A percentile compares a stretch with the other conserved stretches of the same genome.
phyloP scores from a whole-genome alignment of 2,329 filamentous ascomycete species.

The Fusarium sp. region DNA sequence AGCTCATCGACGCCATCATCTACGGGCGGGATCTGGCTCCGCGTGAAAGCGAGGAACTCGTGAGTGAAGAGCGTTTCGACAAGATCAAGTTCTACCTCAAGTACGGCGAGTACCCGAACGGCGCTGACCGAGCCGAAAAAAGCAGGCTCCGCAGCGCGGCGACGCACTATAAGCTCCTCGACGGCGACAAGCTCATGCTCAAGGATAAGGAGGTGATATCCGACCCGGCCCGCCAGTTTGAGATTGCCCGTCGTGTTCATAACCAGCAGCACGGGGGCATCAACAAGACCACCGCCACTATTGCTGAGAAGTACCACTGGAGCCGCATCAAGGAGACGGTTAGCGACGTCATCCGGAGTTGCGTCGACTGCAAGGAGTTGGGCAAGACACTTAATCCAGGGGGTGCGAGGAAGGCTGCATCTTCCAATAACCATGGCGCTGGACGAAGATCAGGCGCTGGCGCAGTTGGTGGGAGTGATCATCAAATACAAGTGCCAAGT shows the following conservation, averaged over 20 bases:
- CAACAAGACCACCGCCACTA: slow-evolving; percentile 96
- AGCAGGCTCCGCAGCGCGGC: slow-evolving; percentile 90
- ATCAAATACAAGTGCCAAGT: slow-evolving; percentile 27
- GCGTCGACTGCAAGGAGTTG: slow-evolving; percentile 84
- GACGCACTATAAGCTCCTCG: slow-evolving; percentile 88
- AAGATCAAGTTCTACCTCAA: slow-evolving; percentile 98
- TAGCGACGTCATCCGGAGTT: slow-evolving; percentile 91
- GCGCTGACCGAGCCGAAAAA: slow-evolving; percentile 94
- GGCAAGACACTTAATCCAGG: slow-evolving; percentile 61
- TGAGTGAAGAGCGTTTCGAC: slow-evolving; percentile 96
- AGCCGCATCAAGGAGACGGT: slow-evolving; percentile 98
- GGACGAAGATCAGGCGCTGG: slow-evolving; percentile 14
- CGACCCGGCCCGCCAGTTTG: slow-evolving; percentile 87
- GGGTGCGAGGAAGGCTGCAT: slow-evolving; percentile 36
- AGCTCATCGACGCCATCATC: slow-evolving; percentile 77
- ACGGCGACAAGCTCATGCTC: slow-evolving; percentile 85
- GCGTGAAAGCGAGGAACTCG: slow-evolving; percentile 76
- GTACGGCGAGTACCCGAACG: slow-evolving; percentile 89
- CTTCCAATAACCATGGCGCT: slow-evolving; percentile 7
- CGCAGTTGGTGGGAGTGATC: slow-evolving; percentile 17
- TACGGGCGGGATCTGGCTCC: slow-evolving; percentile 71
- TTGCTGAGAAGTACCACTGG: slow-evolving; percentile 96
- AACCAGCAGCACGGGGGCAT: slow-evolving; percentile 83
- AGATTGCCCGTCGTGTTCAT: slow-evolving; percentile 83
- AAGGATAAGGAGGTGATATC: slow-evolving; percentile 98